Percentiles rank a stretch among this genome's conserved stretches.
Evolutionary conservation across 2,329 filamentous ascomycete genomes (phyloP).

Genomic region (Fusarium chlamydosporum): DNA sequence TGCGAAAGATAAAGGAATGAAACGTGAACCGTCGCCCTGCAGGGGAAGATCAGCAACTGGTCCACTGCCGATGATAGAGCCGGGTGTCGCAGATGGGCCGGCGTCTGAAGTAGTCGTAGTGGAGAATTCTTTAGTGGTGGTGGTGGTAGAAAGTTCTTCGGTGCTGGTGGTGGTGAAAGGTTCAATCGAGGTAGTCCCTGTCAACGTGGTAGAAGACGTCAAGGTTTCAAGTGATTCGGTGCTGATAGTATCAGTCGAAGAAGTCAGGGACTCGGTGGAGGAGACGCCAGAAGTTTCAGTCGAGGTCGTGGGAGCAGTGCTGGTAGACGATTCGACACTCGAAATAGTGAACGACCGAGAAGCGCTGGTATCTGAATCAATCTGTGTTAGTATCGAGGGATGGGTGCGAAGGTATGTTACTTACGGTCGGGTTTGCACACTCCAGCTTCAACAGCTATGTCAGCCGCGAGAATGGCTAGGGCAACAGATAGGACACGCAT

Average conservation of each 20-base stretch:
- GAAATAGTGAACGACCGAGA: not conserved
- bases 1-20: not conserved
- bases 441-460: slow-evolving; percentile 10
- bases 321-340: not conserved
- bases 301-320: not conserved
- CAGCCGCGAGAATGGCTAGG: not conserved
- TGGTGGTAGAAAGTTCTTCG: not conserved
- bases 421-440: slow-evolving; percentile 17
- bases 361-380: not conserved
- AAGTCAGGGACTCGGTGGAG: not conserved
- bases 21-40: not conserved
- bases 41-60: slow-evolving; percentile 7
- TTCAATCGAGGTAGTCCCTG: not conserved
- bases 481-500: slow-evolving; percentile 10
- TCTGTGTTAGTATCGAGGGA: not conserved
- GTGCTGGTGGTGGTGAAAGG: not conserved
- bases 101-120: not conserved
- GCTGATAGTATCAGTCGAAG: not conserved
- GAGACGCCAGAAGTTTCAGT: not conserved
- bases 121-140: not conserved
- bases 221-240: not conserved
- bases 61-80: slow-evolving; percentile 6
- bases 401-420: rapidly evolving
- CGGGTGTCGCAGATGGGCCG: not conserved
- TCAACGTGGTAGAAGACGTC: not conserved